Percentiles rank a stretch among this genome's conserved stretches.
Evolutionary conservation across 148 eudicot species (phyloP).

Genomic region (Pharnaceum exiguum): DNA sequence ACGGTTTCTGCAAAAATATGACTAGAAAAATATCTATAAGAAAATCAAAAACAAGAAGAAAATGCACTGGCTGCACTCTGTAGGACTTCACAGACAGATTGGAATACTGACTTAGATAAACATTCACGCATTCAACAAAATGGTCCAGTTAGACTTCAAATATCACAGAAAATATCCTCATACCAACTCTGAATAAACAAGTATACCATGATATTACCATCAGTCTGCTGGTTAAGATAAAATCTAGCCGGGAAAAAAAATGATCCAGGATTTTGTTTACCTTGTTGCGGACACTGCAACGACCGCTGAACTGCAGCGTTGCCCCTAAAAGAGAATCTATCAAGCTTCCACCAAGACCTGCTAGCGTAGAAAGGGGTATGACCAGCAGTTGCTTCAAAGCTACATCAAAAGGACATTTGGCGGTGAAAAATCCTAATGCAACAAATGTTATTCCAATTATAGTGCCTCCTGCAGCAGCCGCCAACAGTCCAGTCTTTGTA

Average conservation of each 20-base stretch:
- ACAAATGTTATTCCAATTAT: constrained; percentile 71
- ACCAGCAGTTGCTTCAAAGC: constrained; percentile 75
- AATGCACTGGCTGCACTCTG: background rate
- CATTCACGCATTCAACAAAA: background rate
- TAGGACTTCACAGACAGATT: background rate
- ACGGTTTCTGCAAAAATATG: too few relatives aligned
- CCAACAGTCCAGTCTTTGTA: constrained; percentile 75
- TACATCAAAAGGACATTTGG: constrained; percentile 47
- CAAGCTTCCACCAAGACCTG: constrained; percentile 80
- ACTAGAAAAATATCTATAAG: background rate
- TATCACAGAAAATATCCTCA: too few relatives aligned
- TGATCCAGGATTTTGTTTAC: constrained; percentile 30
- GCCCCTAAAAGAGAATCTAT: constrained; percentile 92
- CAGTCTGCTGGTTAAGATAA: too few relatives aligned
- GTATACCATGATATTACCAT: too few relatives aligned
- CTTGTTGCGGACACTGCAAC: constrained; percentile 77
- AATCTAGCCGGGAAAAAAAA: background rate
- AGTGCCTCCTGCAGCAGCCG: constrained; percentile 81
- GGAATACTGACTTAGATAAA: background rate
- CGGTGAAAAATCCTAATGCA: constrained; percentile 54
- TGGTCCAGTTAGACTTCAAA: background rate
- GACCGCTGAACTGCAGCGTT: constrained; percentile 81
- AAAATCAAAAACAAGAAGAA: background rate
- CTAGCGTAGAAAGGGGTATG: constrained; percentile 69
- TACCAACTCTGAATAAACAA: too few relatives aligned